These are phyloP conservation scores for Pseudopithomyces maydicus DNA, from an alignment of 2,329 filamentous ascomycete species.

Conservation along the genomic window DNA sequence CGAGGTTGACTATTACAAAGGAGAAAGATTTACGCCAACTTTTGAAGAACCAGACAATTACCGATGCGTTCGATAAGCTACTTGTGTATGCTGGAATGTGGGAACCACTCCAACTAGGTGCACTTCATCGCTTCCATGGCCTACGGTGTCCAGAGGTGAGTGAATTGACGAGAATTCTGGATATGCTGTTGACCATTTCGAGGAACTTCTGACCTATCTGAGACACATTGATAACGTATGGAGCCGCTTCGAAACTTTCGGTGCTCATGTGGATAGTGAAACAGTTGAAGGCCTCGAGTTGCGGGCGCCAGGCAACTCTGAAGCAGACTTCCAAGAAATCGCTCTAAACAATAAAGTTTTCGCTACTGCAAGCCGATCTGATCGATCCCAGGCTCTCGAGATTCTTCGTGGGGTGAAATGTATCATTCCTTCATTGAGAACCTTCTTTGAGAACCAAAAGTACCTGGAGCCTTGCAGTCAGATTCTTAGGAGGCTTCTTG, in stretches of 20 bases:
- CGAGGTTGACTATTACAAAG: constrained; percentile 14
- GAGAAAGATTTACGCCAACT: constrained; percentile 17
- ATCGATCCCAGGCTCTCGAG: neutral
- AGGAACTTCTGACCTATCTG: constrained; percentile 15
- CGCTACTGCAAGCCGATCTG: neutral
- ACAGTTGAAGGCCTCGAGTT: constrained; percentile 17
- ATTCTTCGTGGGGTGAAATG: neutral
- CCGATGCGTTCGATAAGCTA: constrained; percentile 10
- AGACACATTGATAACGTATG: constrained; percentile 10
- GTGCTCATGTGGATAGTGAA: constrained; percentile 5
- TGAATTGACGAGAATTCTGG: no score
- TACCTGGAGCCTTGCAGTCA: constrained; percentile 20
- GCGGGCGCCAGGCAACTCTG: constrained; percentile 11
- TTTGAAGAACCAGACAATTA: constrained; percentile 10
- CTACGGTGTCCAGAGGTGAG: constrained; percentile 16
- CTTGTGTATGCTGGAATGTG: constrained; percentile 15
- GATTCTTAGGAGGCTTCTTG: constrained; percentile 14
- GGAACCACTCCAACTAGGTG: constrained; percentile 16
- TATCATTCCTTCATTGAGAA: constrained; percentile 17
- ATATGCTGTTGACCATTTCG: neutral
- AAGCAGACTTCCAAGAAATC: constrained; percentile 1
- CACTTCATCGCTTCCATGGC: constrained; percentile 13
- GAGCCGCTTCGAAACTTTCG: constrained; percentile 1
- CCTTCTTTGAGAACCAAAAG: constrained; percentile 22
- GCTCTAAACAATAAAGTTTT: neutral